Percentiles rank a stretch among this genome's conserved stretches.
Evolutionary conservation across 352 stramenopile genomes (phyloP).

Genomic region (Ophiocytium majus): DNA sequence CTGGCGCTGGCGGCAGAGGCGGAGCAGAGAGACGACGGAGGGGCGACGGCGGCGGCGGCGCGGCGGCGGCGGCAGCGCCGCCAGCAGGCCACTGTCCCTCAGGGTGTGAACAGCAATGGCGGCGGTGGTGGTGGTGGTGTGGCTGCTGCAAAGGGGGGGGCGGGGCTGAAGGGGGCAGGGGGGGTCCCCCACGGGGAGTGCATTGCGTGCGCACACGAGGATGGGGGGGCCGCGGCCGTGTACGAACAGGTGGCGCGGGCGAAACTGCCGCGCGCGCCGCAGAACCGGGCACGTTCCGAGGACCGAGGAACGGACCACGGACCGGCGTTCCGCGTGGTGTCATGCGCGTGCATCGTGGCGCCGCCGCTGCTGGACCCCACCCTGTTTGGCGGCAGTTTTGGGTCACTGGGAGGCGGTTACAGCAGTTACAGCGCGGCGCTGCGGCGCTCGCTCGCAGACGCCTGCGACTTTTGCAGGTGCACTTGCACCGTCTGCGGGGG

Average conservation of each 20-base stretch:
- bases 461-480: slow-evolving; percentile 9
- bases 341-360: not conserved
- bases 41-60: too few relatives aligned
- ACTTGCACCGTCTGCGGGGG: not conserved
- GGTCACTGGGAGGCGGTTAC: not conserved
- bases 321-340: slow-evolving; percentile 6
- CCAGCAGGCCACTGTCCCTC: too few relatives aligned
- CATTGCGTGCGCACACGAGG: too few relatives aligned
- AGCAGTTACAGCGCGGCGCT: not conserved
- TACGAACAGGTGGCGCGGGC: too few relatives aligned
- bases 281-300: not conserved
- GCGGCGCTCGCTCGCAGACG: not conserved
- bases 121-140: too few relatives aligned
- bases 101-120: too few relatives aligned
- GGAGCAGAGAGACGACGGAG: not conserved
- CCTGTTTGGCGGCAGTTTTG: too few relatives aligned
- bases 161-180: not conserved
- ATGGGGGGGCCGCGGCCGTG: too few relatives aligned
- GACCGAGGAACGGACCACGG: not conserved
- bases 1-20: not conserved
- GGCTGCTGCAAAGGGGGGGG: not conserved
- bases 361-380: not conserved
- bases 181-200: not conserved
- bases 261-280: not conserved
- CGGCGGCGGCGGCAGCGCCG: too few relatives aligned